Evolutionary conservation across 257 asterid genomes (phyloP).

Genomic region (Voacanga thouarsii): DNA sequence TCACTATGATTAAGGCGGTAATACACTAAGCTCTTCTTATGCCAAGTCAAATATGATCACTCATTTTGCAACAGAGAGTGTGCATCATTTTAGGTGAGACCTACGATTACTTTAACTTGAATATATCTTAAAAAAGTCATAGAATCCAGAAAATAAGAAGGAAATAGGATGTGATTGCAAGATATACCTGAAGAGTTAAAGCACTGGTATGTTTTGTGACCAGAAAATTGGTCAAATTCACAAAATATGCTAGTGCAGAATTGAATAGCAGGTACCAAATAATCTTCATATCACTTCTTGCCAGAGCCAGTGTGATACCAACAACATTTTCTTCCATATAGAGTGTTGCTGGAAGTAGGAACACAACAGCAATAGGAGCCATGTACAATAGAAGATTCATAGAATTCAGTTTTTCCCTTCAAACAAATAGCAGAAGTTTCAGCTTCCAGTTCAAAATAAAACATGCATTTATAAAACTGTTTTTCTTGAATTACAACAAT

Average conservation of each 20-base stretch:
- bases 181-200: conserved; percentile 57
- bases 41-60: neutral
- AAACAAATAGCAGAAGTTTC: conserved; percentile 16
- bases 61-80: neutral
- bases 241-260: conserved; percentile 63
- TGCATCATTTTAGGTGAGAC: neutral
- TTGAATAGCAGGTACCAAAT: conserved; percentile 62
- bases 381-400: conserved; percentile 63
- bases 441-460: conserved; percentile 18
- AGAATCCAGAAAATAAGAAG: neutral
- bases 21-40: neutral
- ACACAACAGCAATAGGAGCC: conserved; percentile 67
- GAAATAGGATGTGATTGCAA: conserved; percentile 10
- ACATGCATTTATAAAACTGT: too few species aligned
- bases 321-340: conserved; percentile 61
- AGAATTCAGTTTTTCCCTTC: conserved; percentile 60
- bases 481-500: neutral
- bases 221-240: conserved; percentile 64
- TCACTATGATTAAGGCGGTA: neutral
- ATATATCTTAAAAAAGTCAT: neutral
- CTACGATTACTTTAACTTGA: neutral
- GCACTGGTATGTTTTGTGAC: conserved; percentile 73
- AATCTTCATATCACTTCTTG: conserved; percentile 48
- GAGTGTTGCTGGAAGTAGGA: conserved; percentile 56
- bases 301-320: conserved; percentile 56